Evolutionary conservation across 352 stramenopile species (phyloP), one percentile per base, ranked within the genome.

Genomic region (Globisporangium parvum): DNA sequence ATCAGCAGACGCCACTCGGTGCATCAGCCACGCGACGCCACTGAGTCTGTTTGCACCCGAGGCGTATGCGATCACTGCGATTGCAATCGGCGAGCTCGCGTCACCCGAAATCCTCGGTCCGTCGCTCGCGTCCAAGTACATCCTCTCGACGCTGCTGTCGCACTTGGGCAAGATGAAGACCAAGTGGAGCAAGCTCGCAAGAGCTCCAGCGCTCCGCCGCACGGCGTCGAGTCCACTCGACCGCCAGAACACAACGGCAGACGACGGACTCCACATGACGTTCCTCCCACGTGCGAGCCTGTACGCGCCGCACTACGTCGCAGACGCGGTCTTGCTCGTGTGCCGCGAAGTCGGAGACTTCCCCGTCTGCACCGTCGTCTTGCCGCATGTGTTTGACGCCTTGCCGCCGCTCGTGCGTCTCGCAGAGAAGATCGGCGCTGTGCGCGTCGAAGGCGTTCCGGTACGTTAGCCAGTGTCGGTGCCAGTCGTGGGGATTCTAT

Each of bases 231-330:
- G 54, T 42, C 51, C 53, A 1, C 47, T 64, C 47, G 63, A 76
- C n/a, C 63, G 70, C 8, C 62, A 55, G 12, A 65, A 68, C 53
- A 60, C 31, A 10, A 37, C 31, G 12, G 8, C 9, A 0, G 37
- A 61, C 15, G 60, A 68, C 45, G 71, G 79, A 4, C 80, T 91
- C 51, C 81, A 91, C 42, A 60, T 87, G 4, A 85, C 81, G 8
- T 89, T 83, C 50, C 50, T 85, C 47, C 63, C 53, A 47, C 89
- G 89, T 59, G 31, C 73, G 9, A 70, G 69, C 35, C 42, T 91
- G 41, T 87, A 88, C 33, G 75, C 87, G 53, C 69, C 62, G 9
- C 78, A 91, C 53, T 69, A 77, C n/a, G 58, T 86, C n/a, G 81
- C 77, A 0, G 79, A 91, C 51, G 69, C 81, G 18, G 47, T 88